Percentiles rank a stretch among this genome's conserved stretches.
Conservation (phyloP, 371 early-diverging fungal genomes). For the Mortierella sp. region DNA sequence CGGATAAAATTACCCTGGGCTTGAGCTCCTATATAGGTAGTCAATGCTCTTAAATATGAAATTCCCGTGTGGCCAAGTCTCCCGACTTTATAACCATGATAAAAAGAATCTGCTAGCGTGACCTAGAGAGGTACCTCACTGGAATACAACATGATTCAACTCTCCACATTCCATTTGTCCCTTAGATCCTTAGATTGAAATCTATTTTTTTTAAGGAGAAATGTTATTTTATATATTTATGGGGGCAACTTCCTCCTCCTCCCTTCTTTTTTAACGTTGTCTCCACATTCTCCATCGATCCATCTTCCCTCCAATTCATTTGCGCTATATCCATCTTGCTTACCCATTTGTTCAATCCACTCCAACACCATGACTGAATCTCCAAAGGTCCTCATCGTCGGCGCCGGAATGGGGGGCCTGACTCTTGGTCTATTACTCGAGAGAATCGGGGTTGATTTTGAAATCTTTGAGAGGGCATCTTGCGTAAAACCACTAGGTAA, state of each 20-base stretch:
- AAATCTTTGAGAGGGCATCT: slow-evolving; percentile 26
- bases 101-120: too few relatives aligned
- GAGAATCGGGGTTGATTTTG: slow-evolving; percentile 14
- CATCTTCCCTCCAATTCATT: background rate
- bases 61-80: too few relatives aligned
- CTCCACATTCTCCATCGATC: background rate
- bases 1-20: too few relatives aligned
- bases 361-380: slow-evolving; percentile 7
- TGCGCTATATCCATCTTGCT: background rate
- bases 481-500: slow-evolving; percentile 33
- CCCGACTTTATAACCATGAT: too few relatives aligned
- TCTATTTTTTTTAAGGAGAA: too few relatives aligned
- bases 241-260: background rate
- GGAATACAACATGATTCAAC: too few relatives aligned
- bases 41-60: too few relatives aligned
- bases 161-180: too few relatives aligned
- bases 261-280: background rate
- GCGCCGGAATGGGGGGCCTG: slow-evolving; percentile 20
- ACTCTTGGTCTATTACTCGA: slow-evolving; percentile 20
- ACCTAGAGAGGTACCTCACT: too few relatives aligned
- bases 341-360: background rate
- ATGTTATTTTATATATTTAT: too few relatives aligned
- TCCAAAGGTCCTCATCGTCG: slow-evolving; percentile 13
- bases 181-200: too few relatives aligned
- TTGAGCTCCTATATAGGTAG: too few relatives aligned